Percentiles rank a stretch among this genome's conserved stretches.
phyloP scores from a whole-genome alignment of 257 asterid species.

The Nicotiana noctiflora region DNA sequence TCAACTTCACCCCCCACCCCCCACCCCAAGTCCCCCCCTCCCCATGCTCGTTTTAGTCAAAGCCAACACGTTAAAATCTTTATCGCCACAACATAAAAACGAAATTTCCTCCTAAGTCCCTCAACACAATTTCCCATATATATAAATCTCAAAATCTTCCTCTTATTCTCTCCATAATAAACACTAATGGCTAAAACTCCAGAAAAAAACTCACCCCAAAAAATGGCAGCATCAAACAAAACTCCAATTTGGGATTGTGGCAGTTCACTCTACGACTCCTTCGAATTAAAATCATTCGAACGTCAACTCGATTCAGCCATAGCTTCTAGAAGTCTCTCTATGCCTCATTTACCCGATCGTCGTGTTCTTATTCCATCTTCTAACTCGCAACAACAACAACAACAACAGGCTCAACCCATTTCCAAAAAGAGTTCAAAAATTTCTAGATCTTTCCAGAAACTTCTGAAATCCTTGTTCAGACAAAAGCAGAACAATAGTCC shows the following conservation, averaged over 20 bases:
- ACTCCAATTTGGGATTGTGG: constrained; percentile 63
- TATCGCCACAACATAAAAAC: not conserved
- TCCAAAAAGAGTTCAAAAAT: constrained; percentile 40
- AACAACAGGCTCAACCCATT: not conserved
- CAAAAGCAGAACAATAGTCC: constrained; percentile 17
- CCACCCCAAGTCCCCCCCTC: not conserved
- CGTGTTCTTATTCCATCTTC: constrained; percentile 6
- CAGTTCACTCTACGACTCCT: constrained; percentile 74
- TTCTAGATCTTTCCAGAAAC: constrained; percentile 46
- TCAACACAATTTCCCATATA: not conserved
- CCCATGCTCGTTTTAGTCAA: not conserved
- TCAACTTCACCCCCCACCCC: too few relatives aligned
- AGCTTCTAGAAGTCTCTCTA: constrained; percentile 50
- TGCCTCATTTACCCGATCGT: constrained; percentile 64
- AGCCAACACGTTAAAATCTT: not conserved
- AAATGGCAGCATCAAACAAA: constrained; percentile 4
- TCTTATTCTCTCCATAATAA: not conserved
- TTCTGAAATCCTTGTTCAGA: constrained; percentile 48
- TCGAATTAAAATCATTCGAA: constrained; percentile 53
- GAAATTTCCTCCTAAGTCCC: not conserved
- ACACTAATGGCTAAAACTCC: not conserved
- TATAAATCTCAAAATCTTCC: not conserved
- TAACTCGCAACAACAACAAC: not conserved
- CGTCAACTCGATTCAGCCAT: constrained; percentile 63
- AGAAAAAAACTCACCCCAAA: constrained; percentile 7